These are phyloP conservation scores for Chlorella sorokiniana DNA, from an alignment of 139 green algal species.

Conservation along the genomic window DNA sequence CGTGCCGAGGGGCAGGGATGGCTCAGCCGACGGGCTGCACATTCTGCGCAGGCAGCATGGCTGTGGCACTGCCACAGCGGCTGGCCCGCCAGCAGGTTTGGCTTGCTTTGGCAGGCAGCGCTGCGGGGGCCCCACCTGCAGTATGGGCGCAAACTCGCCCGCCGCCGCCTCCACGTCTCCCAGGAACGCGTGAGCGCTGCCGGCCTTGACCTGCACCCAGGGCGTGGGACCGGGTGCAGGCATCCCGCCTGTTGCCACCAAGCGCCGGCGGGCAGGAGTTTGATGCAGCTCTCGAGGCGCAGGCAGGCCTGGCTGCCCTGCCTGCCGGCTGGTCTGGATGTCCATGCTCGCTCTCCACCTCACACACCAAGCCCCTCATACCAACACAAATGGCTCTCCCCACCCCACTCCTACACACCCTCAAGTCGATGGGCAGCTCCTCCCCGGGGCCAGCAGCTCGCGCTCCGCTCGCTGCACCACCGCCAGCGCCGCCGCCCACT, in stretches of 20 bases:
- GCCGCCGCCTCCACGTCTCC: constrained; percentile 50
- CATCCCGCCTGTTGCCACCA: too few relatives aligned
- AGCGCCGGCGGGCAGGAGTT: too few relatives aligned
- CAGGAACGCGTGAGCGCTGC: constrained; percentile 62
- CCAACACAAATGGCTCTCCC: not conserved
- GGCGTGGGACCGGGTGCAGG: not conserved
- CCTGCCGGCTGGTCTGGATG: too few relatives aligned
- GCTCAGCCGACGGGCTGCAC: too few relatives aligned
- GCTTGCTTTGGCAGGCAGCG: not conserved
- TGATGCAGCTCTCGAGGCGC: too few relatives aligned
- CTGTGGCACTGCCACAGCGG: not conserved
- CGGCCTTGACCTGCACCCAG: constrained; percentile 48
- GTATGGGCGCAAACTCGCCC: constrained; percentile 35
- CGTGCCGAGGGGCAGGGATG: too few relatives aligned
- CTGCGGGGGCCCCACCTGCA: not conserved
- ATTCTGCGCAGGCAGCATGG: too few relatives aligned
- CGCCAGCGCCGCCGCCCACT: constrained; percentile 45
- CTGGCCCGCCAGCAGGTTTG: not conserved
- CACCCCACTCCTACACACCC: not conserved
- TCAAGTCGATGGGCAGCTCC: constrained; percentile 72
- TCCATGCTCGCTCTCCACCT: too few relatives aligned
- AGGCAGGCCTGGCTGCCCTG: too few relatives aligned
- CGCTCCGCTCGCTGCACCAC: constrained; percentile 62
- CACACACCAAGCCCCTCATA: not conserved
- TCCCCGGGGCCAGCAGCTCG: constrained; percentile 31